Base-by-base conservation (phyloP, 495 filamentous ascomycete species). In the Annulohypoxylon nitens region DNA sequence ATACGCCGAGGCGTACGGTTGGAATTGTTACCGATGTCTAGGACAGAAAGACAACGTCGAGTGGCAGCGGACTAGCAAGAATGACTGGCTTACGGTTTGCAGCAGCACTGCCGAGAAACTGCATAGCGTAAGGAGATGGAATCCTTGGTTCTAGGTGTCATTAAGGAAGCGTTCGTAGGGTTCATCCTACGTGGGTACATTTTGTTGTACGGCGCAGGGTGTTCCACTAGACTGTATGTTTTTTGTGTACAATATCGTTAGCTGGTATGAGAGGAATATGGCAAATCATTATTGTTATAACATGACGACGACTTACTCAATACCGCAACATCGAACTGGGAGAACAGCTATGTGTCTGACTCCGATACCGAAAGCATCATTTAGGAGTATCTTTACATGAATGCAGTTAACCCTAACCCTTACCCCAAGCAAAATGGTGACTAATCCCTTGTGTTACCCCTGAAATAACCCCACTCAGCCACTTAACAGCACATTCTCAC, bases 41-140 rank as follows among this genome's bases (percentile, higher is more conserved):
- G 65, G 71, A 18, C 71, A 74, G 41, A 62, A 74, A 10, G 54
- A 65, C n/a, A 66, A 74, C 37, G 2, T 69, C 55, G 61, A 61
- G 20, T 74, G 71, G 71, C 71, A 74, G 61, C 61, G 51, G 39
- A 58, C 33, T 1, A 74, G 71, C 25, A 74, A 74, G 66, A 74
- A 74, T 12, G 71, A 74, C 54, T 74, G 71, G 71, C 71, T 74
- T 4, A 61, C 66, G 1, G 71, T 74, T 23, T 74, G 66, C 41
- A 37, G 54, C 11, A 69, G 55, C 26, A 47, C 65, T 12, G 53
- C 47, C 2, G 71, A 69, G 66, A 74, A 74, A 36, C 41, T 74
- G 25, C 61, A 74, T 43, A 66, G 8, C n/a, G 20, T 66, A 43
- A 61, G 57, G 11, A 65, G 71, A 23, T 74, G 71, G 71, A 74